These are phyloP conservation scores for Tuber aestivum DNA, from an alignment of 495 filamentous ascomycete species.

Conservation along the genomic window DNA sequence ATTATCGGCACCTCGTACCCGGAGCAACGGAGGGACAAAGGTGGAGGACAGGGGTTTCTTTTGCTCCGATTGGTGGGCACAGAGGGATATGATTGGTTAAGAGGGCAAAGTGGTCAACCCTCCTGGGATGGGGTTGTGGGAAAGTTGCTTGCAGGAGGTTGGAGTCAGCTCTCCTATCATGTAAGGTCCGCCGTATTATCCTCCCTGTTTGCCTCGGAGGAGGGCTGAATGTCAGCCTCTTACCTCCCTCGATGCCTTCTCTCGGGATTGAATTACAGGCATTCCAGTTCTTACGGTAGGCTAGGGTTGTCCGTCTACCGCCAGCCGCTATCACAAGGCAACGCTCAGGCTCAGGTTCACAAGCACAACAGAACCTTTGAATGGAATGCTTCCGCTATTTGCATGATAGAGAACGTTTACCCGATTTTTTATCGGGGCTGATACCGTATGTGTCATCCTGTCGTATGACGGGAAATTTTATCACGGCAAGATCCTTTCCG, in stretches of 20 bases:
- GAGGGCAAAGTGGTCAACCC: too few species aligned
- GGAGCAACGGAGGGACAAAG: too few species aligned
- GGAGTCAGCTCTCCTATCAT: background rate
- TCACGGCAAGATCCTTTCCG: background rate
- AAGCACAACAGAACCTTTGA: background rate
- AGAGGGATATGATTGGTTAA: too few species aligned
- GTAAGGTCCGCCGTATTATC: background rate
- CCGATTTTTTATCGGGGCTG: background rate
- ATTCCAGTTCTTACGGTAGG: too few species aligned
- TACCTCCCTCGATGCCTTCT: too few species aligned
- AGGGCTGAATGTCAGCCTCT: background rate
- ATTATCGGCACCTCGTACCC: too few species aligned
- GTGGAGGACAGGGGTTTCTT: too few species aligned
- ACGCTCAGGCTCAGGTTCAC: background rate
- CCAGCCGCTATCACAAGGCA: background rate
- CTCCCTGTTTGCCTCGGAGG: background rate
- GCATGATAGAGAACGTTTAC: background rate
- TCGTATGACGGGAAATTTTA: too few species aligned
- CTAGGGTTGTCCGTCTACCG: too few species aligned
- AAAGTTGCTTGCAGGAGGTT: background rate
- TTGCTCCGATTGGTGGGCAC: too few species aligned
- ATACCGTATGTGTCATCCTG: background rate
- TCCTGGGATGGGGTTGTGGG: background rate
- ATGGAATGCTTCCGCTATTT: background rate
- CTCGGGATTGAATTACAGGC: too few species aligned